These are phyloP conservation scores for Trichoderma asperellum DNA, from an alignment of 2,329 filamentous ascomycete genomes.

Conservation along the genomic window DNA sequence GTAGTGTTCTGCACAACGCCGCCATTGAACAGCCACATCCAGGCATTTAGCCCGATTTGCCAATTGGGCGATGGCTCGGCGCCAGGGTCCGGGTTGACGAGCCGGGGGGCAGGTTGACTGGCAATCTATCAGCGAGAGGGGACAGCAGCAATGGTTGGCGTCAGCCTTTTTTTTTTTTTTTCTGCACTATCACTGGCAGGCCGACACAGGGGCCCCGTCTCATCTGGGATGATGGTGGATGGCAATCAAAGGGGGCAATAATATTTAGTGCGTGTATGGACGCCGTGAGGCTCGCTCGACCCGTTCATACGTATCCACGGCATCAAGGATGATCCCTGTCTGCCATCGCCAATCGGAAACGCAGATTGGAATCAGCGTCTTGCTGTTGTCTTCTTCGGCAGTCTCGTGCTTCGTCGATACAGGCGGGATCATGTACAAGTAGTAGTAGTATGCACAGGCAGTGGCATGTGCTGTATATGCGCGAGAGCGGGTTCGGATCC, in stretches of 20 bases:
- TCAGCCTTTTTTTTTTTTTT: background rate
- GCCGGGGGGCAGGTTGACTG: constrained; percentile 1
- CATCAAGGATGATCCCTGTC: constrained; percentile 15
- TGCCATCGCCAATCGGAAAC: constrained; percentile 27
- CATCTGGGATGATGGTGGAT: constrained; percentile 1
- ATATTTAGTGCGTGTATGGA: background rate
- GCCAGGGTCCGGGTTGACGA: constrained; percentile 8
- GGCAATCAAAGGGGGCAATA: constrained; percentile 27
- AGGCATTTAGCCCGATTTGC: constrained; percentile 1
- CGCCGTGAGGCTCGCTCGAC: constrained; percentile 9
- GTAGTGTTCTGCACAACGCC: constrained; percentile 17
- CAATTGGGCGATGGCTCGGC: background rate
- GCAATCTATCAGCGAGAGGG: constrained; percentile 11
- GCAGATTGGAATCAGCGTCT: constrained; percentile 18
- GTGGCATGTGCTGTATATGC: background rate
- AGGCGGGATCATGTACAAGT: background rate
- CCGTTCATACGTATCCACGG: constrained; percentile 8
- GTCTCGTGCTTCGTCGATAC: background rate
- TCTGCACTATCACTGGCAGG: constrained; percentile 3
- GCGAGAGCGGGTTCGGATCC: constrained; percentile 6
- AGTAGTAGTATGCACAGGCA: too few species aligned
- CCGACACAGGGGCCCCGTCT: background rate
- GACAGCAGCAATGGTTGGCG: constrained; percentile 5
- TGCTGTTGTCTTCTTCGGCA: constrained; percentile 9
- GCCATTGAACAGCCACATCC: constrained; percentile 4